Evolutionary conservation across 768 basidiomycete species (phyloP).

Genomic region (Mycena rebaudengoi): DNA sequence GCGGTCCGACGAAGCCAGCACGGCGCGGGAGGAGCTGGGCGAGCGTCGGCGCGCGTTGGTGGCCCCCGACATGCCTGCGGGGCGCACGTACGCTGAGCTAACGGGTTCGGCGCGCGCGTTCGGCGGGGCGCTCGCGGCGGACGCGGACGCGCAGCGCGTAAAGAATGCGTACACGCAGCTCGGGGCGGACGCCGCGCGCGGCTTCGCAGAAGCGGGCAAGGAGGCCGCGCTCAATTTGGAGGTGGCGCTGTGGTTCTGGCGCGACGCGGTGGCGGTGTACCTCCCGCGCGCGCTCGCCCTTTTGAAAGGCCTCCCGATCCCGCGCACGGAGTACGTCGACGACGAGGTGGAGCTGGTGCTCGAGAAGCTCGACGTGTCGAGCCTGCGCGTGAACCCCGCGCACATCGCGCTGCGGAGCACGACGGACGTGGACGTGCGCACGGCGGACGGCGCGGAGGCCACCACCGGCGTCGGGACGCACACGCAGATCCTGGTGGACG

Average conservation of each 20-base stretch:
- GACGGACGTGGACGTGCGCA: conserved; percentile 56
- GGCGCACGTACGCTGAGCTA: conserved; percentile 53
- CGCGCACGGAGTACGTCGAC: conserved; percentile 80
- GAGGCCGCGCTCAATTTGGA: conserved; percentile 57
- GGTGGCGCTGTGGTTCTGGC: conserved; percentile 78
- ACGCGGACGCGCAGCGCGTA: conserved; percentile 57
- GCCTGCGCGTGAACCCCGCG: conserved; percentile 69
- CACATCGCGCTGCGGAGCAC: conserved; percentile 76
- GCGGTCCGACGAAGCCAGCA: conserved; percentile 53
- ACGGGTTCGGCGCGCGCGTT: conserved; percentile 54
- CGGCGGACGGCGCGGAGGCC: conserved; percentile 44
- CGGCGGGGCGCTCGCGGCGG: conserved; percentile 53
- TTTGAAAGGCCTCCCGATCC: conserved; percentile 71
- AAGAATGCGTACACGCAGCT: conserved; percentile 58
- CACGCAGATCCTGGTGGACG: conserved; percentile 71
- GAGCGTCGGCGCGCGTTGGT: conserved; percentile 59
- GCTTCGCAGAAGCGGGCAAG: conserved; percentile 41
- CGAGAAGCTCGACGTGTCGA: conserved; percentile 76
- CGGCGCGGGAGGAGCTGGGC: conserved; percentile 52
- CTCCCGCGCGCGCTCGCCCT: conserved; percentile 48
- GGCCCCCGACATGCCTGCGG: conserved; percentile 62
- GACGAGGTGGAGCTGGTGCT: conserved; percentile 74
- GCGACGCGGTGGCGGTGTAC: conserved; percentile 83
- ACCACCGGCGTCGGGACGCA: conserved; percentile 64
- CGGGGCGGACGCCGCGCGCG: conserved; percentile 53